Evolutionary conservation across 1,284 basidiomycete species (phyloP), one percentile per base, ranked within the genome.

Genomic region (Stereum hirsutum): DNA sequence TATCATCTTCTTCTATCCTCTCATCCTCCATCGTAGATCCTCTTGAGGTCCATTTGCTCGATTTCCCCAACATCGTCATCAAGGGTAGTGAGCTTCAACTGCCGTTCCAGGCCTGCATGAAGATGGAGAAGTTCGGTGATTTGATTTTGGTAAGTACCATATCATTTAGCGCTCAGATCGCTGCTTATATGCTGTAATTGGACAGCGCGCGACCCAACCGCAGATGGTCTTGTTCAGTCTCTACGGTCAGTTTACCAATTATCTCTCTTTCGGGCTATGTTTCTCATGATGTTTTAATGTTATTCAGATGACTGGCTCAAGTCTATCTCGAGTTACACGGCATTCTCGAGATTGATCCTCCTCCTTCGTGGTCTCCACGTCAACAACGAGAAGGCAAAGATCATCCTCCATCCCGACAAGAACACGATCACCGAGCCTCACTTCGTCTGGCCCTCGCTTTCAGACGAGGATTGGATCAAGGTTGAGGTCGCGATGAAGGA

Each of bases 41-140:
- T 36, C 81, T 99, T 47, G 96, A 99, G 71, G 96, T 99, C 46
- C 96, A 99, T 63, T 78, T 98, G 64, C 83, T 94, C 51, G 96
- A 98, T 69, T 99, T 99, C 85, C 96, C 96, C 43, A 99, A 99
- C 68, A 97, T 99, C 56, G 94, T 98, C 63, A 99, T 99, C 74
- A 98, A 99, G 70, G 96, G 96, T 43, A 94, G 89, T 52, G 96
- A 99, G 65, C 71, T 99, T 38, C 96, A 99, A 61, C 68, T 99
- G 48, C 96, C 96, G 1, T 99, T 99, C 91, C 95, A 99, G 69
- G 93, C 95, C 14, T 95, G 92, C 54, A 93, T 99, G 85, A 98
- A 99, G 76, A 94, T 99, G 80, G 96, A 99, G 74, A 97, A 98
- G 67, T 98, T 99, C 53, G 96, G 96, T 68, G 96, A 99, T 62